Base-by-base conservation (phyloP, 2,329 filamentous ascomycete species). In the Phaeosphaeria sp. region DNA sequence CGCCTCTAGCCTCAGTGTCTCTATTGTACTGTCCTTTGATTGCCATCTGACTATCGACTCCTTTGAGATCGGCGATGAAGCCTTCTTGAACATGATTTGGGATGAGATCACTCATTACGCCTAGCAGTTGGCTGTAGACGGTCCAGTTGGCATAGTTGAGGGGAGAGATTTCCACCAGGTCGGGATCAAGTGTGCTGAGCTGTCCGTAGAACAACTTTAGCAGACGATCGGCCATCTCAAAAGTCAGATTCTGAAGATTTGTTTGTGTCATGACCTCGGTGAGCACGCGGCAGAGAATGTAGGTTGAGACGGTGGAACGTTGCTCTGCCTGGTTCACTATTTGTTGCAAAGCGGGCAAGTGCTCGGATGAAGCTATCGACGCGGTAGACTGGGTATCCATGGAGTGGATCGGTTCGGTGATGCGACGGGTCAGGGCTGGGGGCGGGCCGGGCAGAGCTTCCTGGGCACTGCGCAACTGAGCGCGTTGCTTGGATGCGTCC, bases 201-300 rank as follows among this genome's bases (percentile, higher is more conserved):
- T 98, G 95, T n/a, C 90, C 90, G 75, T 98, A 99, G 53, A 99
- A 97, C 59, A 99, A 96, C 62, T 89, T 92, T 74, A 98, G 94
- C 4, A 99, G 83, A 66, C 96, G 94, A 60, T 95, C 92, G 59
- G 96, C 93, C 87, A 97, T 96, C 66, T 97, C 94, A 1, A 88
- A 83, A 6, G 91, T 96, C 65, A 99, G 92, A 20, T 88, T 90
- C 33, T 88, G 84, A 45, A 98, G 80, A 25, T 86, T 93, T 69
- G 92, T 97, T 76, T 98, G 93, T 40, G 90, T 89, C 74, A 98
- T 95, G 49, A 99, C 93, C 75, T 98, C 93, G 54, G 97, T 90
- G 49, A 99, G 82, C 7, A 98, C 94, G 27, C 95, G 88, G 73
- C 95, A 99, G 2, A 99, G 86, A 20, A 99, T 91, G 73, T 97